Percentiles rank a stretch among this genome's conserved stretches.
Conservation (phyloP, 331 rosid species). For the Rhamnella rubrinervis region DNA sequence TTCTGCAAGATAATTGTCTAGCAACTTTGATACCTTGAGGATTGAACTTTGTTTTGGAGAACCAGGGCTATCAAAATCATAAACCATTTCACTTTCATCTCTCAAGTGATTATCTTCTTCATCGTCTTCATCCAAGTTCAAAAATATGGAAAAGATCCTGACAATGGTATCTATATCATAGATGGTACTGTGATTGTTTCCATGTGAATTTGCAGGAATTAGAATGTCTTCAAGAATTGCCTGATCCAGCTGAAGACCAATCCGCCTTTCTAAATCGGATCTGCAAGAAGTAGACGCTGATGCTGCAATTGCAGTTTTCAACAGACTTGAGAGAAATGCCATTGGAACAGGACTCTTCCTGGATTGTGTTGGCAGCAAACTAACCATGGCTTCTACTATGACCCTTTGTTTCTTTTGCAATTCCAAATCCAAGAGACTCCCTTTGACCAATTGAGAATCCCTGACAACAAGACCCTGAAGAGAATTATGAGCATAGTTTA, state of each 20-base stretch:
- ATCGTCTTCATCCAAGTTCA: slow-evolving; percentile 80
- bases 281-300: slow-evolving; percentile 67
- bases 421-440: slow-evolving; percentile 62
- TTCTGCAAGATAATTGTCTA: slow-evolving; percentile 87
- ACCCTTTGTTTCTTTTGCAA: slow-evolving; percentile 80
- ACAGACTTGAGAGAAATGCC: slow-evolving; percentile 84
- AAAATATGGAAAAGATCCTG: slow-evolving; percentile 79
- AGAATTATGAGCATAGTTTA: slow-evolving; percentile 77
- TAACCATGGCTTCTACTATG: slow-evolving; percentile 72
- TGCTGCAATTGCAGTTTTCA: slow-evolving; percentile 77
- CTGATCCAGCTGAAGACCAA: slow-evolving; percentile 92
- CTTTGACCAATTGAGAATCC: slow-evolving; percentile 55
- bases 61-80: slow-evolving; percentile 84
- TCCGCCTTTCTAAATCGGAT: slow-evolving; percentile 81
- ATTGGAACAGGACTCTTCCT: slow-evolving; percentile 84
- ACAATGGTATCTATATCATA: slow-evolving; percentile 78
- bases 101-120: slow-evolving; percentile 61
- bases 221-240: slow-evolving; percentile 93
- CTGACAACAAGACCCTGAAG: slow-evolving; percentile 69
- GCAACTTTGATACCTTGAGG: slow-evolving; percentile 76
- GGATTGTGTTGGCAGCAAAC: slow-evolving; percentile 82
- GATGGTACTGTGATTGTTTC: slow-evolving; percentile 57
- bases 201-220: slow-evolving; percentile 66
- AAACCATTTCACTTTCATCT: slow-evolving; percentile 81
- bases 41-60: slow-evolving; percentile 95